Conservation (phyloP, 805 yeast genomes). For the Kodamaea laetipori region DNA sequence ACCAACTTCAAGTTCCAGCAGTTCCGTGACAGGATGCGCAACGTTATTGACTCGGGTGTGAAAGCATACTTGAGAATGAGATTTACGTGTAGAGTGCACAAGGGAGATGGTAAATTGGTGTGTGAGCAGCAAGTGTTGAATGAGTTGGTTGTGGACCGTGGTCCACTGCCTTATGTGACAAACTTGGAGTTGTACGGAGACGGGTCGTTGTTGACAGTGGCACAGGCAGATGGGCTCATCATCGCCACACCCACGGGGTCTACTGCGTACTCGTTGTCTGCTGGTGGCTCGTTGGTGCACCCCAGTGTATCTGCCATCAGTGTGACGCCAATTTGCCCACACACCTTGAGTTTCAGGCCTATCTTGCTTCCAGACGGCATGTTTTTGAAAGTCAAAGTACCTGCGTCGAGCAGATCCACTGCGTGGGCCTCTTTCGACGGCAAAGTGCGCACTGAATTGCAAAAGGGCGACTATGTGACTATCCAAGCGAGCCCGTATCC, state of each 20-base stretch:
- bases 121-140: slow-evolving; percentile 79
- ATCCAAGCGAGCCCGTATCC: slow-evolving; percentile 87
- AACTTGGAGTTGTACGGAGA: slow-evolving; percentile 89
- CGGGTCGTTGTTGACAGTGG: slow-evolving; percentile 78
- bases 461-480: slow-evolving; percentile 81
- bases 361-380: slow-evolving; percentile 92
- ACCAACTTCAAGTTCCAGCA: slow-evolving; percentile 83
- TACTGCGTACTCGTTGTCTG: slow-evolving; percentile 91
- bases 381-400: slow-evolving; percentile 79
- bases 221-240: slow-evolving; percentile 92
- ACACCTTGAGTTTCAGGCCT: slow-evolving; percentile 90
- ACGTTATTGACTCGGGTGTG: slow-evolving; percentile 69
- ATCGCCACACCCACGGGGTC: slow-evolving; percentile 96
- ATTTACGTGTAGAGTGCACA: slow-evolving; percentile 72
- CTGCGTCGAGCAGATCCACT: slow-evolving; percentile 74
- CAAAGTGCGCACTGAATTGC: slow-evolving; percentile 76
- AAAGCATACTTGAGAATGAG: slow-evolving; percentile 81
- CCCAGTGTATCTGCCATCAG: slow-evolving; percentile 92
- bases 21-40: slow-evolving; percentile 58
- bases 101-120: slow-evolving; percentile 52
- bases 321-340: slow-evolving; percentile 96
- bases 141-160: slow-evolving; percentile 89
- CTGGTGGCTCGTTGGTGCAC: slow-evolving; percentile 93
- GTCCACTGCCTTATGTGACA: slow-evolving; percentile 91
- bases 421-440: slow-evolving; percentile 99